Conservation (phyloP, 1,284 basidiomycete genomes). For the Leccinum variabile region DNA sequence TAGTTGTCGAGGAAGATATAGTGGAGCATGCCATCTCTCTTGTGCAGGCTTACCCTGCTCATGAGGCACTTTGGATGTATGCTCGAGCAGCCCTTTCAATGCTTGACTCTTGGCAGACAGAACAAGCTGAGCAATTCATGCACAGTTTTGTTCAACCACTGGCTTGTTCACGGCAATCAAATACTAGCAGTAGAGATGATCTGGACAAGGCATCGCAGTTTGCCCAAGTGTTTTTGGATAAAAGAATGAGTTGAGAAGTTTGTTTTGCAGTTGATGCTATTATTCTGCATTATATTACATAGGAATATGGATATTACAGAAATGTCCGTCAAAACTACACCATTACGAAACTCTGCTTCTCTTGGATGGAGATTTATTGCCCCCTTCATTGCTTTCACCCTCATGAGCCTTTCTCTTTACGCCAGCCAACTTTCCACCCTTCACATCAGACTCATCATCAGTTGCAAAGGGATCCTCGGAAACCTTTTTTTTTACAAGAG, state of each 20-base stretch:
- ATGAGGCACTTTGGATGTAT: constrained; percentile 66
- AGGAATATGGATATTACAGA: neutral
- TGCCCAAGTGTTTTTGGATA: constrained; percentile 20
- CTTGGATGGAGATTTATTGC: constrained; percentile 11
- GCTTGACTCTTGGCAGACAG: neutral
- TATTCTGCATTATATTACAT: neutral
- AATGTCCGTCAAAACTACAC: neutral
- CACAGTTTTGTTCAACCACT: constrained; percentile 23
- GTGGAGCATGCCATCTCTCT: constrained; percentile 47
- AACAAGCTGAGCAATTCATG: constrained; percentile 13
- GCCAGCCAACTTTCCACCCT: constrained; percentile 1
- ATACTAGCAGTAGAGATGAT: neutral
- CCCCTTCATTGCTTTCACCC: constrained; percentile 16
- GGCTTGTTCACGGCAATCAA: neutral
- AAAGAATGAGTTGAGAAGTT: neutral
- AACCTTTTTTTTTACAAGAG: constrained; percentile 42
- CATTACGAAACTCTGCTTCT: constrained; percentile 6
- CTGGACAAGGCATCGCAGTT: constrained; percentile 4
- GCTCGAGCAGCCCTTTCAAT: constrained; percentile 7
- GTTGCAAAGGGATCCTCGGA: constrained; percentile 48
- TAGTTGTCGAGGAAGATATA: constrained; percentile 11
- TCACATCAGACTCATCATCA: constrained; percentile 39
- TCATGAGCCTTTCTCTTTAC: constrained; percentile 9
- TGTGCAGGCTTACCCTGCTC: constrained; percentile 47
- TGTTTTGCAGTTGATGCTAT: neutral